These are phyloP conservation scores for Fusarium marasasianum DNA, from an alignment of 2,329 filamentous ascomycete genomes.

Conservation along the genomic window DNA sequence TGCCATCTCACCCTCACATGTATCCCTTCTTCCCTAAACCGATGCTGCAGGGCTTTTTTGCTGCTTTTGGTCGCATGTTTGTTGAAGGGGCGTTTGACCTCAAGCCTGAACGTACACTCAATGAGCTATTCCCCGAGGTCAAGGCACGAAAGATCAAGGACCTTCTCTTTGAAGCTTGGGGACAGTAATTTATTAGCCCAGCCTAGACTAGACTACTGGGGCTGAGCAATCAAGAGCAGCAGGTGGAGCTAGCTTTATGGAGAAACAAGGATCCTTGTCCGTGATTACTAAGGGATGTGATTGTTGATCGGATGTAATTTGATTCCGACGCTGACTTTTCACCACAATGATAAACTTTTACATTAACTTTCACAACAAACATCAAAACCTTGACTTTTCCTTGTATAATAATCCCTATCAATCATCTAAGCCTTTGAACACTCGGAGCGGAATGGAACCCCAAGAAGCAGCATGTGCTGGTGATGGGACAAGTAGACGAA, in stretches of 20 bases:
- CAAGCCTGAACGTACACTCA: background rate
- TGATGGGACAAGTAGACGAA: background rate
- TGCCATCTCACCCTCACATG: background rate
- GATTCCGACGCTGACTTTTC: background rate
- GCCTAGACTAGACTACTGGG: no score
- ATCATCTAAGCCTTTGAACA: rapidly evolving
- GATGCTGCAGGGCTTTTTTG: background rate
- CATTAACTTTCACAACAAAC: background rate
- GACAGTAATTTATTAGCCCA: background rate
- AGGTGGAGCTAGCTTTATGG: no score
- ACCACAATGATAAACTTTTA: no score
- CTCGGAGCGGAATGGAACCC: background rate
- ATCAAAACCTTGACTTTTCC: background rate
- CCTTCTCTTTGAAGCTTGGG: background rate
- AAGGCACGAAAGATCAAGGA: background rate
- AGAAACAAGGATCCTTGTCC: background rate
- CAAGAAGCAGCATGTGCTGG: rapidly evolving
- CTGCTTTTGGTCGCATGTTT: background rate
- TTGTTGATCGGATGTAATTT: background rate
- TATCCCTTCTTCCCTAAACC: background rate
- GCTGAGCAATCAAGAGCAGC: background rate
- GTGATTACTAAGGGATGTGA: background rate
- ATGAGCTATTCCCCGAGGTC: background rate
- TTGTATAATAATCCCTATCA: rapidly evolving
- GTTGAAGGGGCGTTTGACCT: background rate